A percentile compares a stretch with the other conserved stretches of the same genome.
phyloP scores from a whole-genome alignment of 2,329 filamentous ascomycete species.

The Ramularia endophylla region DNA sequence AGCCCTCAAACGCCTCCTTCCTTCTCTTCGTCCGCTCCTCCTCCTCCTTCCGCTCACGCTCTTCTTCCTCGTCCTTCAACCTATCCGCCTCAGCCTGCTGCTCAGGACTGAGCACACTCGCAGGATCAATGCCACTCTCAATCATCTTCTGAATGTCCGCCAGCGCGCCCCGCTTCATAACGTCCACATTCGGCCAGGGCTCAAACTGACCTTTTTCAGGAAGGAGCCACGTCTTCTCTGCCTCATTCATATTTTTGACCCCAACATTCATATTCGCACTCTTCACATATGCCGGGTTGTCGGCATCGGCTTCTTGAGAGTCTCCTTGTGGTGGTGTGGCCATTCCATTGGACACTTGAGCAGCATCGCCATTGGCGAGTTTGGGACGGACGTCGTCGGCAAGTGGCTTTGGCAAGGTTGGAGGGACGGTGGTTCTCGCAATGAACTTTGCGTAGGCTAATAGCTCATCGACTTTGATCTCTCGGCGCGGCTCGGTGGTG shows the following conservation, averaged over 20 bases:
- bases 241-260: slow-evolving; percentile 27
- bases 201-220: slow-evolving; percentile 53
- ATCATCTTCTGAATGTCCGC: slow-evolving; percentile 54
- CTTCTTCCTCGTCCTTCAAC: slow-evolving; percentile 34
- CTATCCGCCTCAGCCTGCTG: slow-evolving; percentile 35
- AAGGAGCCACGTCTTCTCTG: slow-evolving; percentile 35
- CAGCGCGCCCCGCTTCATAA: slow-evolving; percentile 63
- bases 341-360: slow-evolving; percentile 28
- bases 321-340: slow-evolving; percentile 23
- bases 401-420: slow-evolving; percentile 40
- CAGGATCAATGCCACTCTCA: slow-evolving; percentile 58
- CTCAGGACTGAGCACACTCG: slow-evolving; percentile 36
- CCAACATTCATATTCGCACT: slow-evolving; percentile 11
- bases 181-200: slow-evolving; percentile 69
- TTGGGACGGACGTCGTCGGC: slow-evolving; percentile 12
- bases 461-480: slow-evolving; percentile 64
- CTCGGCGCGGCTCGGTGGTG: slow-evolving; percentile 36
- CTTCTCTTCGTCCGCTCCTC: slow-evolving; percentile 20
- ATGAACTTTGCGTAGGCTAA: slow-evolving; percentile 74
- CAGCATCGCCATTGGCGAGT: slow-evolving; percentile 5
- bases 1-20: slow-evolving; percentile 12
- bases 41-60: slow-evolving; percentile 32
- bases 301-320: slow-evolving; percentile 13
- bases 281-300: slow-evolving; percentile 8
- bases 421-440: slow-evolving; percentile 71